Evolutionary conservation across 495 filamentous ascomycete genomes (phyloP), one percentile per base, ranked within the genome.

Genomic region (Penicillium robsamsonii): DNA sequence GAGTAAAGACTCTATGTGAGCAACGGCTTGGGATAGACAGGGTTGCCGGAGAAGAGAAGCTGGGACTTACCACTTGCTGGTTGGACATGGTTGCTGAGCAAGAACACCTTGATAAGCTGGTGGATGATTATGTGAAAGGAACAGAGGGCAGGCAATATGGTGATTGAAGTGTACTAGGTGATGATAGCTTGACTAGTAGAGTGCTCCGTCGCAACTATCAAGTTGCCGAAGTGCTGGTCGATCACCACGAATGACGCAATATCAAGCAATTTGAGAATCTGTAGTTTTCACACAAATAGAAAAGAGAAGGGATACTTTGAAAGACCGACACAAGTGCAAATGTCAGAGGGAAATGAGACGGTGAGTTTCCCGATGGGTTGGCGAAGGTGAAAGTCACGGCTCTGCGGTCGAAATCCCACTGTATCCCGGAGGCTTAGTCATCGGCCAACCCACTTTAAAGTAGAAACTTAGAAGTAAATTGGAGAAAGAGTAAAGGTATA

Each of bases 41-140:
- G 47, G 61, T 60, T 55, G 50, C 57, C 60, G 58, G 65, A 53
- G 56, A 44, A 59, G 10, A 59, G 5, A 17, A 62, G 13, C 4
- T 43, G 25, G 24, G 25, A 85, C 84, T 84, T 65, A 87, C 84
- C 75, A 87, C 83, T 69, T 81, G 76, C 68, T 79, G 75, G 72
- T 87, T 86, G 60, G 84, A 84, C 84, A 87, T 87, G 66, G 48
- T 60, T 45, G 63, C 55, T 55, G 55, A 33, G 22, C 5, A 44
- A 42, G 25, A 27, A 31, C 45, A 47, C 17, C 3, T 17, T 12
- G 45, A 47, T 31, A 10, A 47, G 17, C 15, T 20, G 17, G 29
- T 15, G 31, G 6, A 42, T 46, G 40, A 4, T n/a, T 30, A 30
- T 29, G 35, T 15, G 47, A 24, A 38, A 43, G 9, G 31, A 11